phyloP scores from a whole-genome alignment of 257 asterid genomes.

The Verbena officinalis region DNA sequence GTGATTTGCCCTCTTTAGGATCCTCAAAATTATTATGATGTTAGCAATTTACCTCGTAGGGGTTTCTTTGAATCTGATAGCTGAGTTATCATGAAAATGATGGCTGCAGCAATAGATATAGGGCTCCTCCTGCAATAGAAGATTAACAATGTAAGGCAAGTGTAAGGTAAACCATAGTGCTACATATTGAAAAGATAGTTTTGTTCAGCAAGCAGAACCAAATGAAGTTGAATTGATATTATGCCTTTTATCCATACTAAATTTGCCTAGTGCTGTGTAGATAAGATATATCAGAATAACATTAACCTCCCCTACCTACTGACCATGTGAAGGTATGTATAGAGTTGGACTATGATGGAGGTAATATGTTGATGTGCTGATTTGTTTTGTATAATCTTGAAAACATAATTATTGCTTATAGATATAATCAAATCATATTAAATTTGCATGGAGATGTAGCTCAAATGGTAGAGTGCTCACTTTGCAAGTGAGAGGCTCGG shows the following conservation, averaged over 20 bases:
- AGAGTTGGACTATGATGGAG: too few species aligned
- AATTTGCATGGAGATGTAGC: too few species aligned
- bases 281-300: background rate
- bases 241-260: background rate
- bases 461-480: too few species aligned
- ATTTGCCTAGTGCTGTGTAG: background rate
- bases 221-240: background rate
- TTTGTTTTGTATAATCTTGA: too few species aligned
- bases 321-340: too few species aligned
- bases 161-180: background rate
- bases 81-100: constrained; percentile 84
- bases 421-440: too few species aligned
- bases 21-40: background rate
- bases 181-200: too few species aligned
- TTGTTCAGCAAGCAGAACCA: background rate
- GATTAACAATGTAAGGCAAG: constrained; percentile 1
- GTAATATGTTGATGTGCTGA: too few species aligned
- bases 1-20: background rate
- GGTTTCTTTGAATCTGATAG: constrained; percentile 77
- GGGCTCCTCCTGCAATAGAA: constrained; percentile 81
- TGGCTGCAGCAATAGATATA: constrained; percentile 86
- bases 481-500: too few species aligned
- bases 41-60: constrained; percentile 59
- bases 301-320: too few species aligned
- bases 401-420: too few species aligned